A percentile compares a stretch with the other conserved stretches of the same genome.
Evolutionary conservation across 768 basidiomycete genomes (phyloP).

Genomic region (Rhizopogon rudus): DNA sequence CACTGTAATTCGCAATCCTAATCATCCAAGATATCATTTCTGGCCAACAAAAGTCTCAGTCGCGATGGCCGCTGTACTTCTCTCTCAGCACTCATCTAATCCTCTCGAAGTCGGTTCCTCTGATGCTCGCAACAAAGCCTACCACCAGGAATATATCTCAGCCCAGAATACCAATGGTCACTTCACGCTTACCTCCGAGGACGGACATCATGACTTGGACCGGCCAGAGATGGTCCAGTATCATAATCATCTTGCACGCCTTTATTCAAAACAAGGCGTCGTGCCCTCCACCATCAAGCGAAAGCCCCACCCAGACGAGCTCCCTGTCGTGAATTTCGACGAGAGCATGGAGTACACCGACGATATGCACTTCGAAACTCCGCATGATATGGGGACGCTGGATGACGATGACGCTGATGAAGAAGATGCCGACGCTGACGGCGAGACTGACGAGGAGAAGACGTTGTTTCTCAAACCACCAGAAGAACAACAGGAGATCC

Average conservation of each 20-base stretch:
- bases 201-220: conserved; percentile 37
- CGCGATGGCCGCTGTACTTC: conserved; percentile 33
- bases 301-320: conserved; percentile 17
- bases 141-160: conserved; percentile 34
- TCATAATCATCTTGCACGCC: conserved; percentile 43
- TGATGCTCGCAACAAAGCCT: conserved; percentile 46
- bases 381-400: conserved; percentile 26
- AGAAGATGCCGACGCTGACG: conserved; percentile 26
- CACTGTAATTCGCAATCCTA: background rate
- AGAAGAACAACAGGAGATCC: conserved; percentile 72
- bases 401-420: conserved; percentile 30
- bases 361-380: conserved; percentile 30
- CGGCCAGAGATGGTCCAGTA: conserved; percentile 40
- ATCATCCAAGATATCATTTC: background rate
- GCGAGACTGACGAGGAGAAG: conserved; percentile 56
- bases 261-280: conserved; percentile 28
- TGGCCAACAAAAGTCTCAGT: background rate
- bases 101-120: conserved; percentile 66
- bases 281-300: conserved; percentile 15
- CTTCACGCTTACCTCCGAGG: conserved; percentile 43
- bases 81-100: conserved; percentile 73
- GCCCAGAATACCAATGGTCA: conserved; percentile 28
- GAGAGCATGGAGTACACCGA: conserved; percentile 44
- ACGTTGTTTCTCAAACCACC: conserved; percentile 51
- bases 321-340: conserved; percentile 39